Base-by-base conservation (phyloP, 2,329 filamentous ascomycete genomes). In the Cladosporium sp. region DNA sequence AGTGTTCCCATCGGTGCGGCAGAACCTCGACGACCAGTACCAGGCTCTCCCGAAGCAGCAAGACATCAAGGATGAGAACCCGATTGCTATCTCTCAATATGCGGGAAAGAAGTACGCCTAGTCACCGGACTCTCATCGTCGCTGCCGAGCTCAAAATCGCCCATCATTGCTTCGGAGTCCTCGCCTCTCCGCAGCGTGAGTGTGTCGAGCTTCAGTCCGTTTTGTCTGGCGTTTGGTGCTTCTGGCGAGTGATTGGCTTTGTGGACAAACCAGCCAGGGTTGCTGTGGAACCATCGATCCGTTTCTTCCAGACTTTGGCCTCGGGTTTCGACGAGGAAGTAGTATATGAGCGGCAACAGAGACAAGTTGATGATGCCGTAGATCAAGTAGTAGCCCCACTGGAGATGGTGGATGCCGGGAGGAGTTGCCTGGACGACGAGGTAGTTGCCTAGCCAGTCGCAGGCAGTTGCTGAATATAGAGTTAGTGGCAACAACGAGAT, bases 331-430 rank as follows among this genome's bases (percentile, higher is more conserved):
- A 72, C 71, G 23, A 89, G 93, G 0, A 83, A 7, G 1, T 87
- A 85, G 49, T 89, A 90, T 5, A 92, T 50, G 72, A 85, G 80
- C 18, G 84, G 83, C 55, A 85, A 80, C 76, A 84, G 84, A 40
- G 75, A 55, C 3, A 66, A 66, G 53, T 74, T 74, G 53, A 71
- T 58, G 44, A 69, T 21, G 12, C 67, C 66, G 62, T 70, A 73
- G 46, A 74, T 73, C n/a, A 72, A 69, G 40, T 73, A 74, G 64
- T 72, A 69, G 37, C 69, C 67, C 71, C 71, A 73, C 18, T 67
- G 65, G 2, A 73, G 67, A n/a, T 72, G 62, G 68, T 74, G 65
- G 64, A 70, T 66, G 35, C 67, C 65, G 35, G 65, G 64, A 18
- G 69, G 68, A n/a, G 68, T 71, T 5, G 67, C 64, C 55, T 68